phyloP scores from a whole-genome alignment of 345 rosid species.

The Eucalyptus dawsonii region DNA sequence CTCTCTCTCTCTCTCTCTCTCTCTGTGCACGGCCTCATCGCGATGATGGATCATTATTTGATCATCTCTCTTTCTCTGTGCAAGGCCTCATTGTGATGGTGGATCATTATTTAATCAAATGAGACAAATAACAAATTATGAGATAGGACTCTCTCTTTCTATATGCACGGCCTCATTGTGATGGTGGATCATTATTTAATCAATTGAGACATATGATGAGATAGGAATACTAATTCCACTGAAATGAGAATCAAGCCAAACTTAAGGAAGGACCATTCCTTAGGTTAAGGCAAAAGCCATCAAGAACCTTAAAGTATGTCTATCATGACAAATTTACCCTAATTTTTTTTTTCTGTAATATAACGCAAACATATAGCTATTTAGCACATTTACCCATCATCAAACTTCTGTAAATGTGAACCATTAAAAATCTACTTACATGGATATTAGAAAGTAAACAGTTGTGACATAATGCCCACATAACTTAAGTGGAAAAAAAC shows the following conservation, averaged over 20 bases:
- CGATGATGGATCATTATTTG: too few relatives aligned
- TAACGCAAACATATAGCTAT: not conserved
- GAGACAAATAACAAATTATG: not conserved
- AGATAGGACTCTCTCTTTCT: not conserved
- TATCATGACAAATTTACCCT: fast-evolving
- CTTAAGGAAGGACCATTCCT: not conserved
- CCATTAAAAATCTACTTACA: not conserved
- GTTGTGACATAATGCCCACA: not conserved
- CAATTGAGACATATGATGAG: not conserved
- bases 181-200: not conserved
- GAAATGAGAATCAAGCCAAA: not conserved
- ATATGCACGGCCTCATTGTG: not conserved
- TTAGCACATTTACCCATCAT: not conserved
- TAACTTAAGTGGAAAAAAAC: too few relatives aligned
- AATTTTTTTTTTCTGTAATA: too few relatives aligned
- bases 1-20: not conserved
- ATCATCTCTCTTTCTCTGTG: not conserved
- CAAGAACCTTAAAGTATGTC: not conserved
- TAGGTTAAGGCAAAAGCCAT: not conserved
- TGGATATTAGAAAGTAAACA: not conserved
- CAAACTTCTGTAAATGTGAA: not conserved
- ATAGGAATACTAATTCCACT: not conserved
- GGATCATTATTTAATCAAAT: not conserved
- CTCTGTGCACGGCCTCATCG: too few relatives aligned
- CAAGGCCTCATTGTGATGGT: not conserved